Conservation (phyloP, 768 basidiomycete species). For the Russula emetica region DNA sequence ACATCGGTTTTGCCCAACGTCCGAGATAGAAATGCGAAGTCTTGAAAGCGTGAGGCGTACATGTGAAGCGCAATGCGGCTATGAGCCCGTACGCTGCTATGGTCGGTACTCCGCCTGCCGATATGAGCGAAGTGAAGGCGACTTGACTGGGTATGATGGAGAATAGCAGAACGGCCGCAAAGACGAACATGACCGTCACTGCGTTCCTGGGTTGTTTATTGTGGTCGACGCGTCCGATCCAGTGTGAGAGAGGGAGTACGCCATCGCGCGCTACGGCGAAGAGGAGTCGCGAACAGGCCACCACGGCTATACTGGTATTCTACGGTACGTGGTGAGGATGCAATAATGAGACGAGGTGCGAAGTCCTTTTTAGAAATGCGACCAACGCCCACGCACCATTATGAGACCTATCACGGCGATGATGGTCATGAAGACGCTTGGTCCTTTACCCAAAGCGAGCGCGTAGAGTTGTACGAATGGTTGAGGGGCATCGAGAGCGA, state of each 20-base stretch:
- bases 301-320: conserved; percentile 85
- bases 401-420: conserved; percentile 83
- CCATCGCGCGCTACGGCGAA: conserved; percentile 95
- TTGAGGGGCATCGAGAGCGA: conserved; percentile 76
- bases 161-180: conserved; percentile 72
- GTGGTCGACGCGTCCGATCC: conserved; percentile 73
- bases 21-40: conserved; percentile 72
- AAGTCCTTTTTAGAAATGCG: no score
- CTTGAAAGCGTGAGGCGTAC: conserved; percentile 73
- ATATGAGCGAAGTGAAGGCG: conserved; percentile 87
- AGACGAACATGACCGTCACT: conserved; percentile 80
- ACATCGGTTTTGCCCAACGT: conserved; percentile 60
- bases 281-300: conserved; percentile 82
- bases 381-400: no score
- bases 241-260: conserved; percentile 74
- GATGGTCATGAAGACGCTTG: conserved; percentile 82
- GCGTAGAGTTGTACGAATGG: conserved; percentile 89
- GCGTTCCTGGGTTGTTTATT: conserved; percentile 78
- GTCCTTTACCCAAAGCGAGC: conserved; percentile 72
- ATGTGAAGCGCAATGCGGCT: conserved; percentile 64
- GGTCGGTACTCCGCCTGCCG: conserved; percentile 80
- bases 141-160: conserved; percentile 87
- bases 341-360: no score
- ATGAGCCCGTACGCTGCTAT: conserved; percentile 88
- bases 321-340: no score